Conservation (phyloP, 176 grass and related monocot genomes). For the Tillandsia fasciculata region DNA sequence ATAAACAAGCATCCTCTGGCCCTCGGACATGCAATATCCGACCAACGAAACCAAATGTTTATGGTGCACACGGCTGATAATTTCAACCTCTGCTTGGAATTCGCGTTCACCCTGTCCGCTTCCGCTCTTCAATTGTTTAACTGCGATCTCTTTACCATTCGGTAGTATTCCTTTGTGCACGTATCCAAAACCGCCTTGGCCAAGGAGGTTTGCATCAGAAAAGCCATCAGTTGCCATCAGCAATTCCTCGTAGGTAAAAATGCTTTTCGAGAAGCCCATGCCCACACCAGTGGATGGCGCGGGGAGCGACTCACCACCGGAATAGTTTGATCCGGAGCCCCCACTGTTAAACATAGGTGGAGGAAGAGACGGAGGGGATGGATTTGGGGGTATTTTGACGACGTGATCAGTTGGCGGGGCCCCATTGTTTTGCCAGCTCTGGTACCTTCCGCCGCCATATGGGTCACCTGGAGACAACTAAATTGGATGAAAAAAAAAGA, state of each 20-base stretch:
- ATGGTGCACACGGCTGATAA: conserved; percentile 28
- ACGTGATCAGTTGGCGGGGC: conserved; percentile 6
- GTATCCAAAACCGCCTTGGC: conserved; percentile 29
- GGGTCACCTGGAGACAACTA: background rate
- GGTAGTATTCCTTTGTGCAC: conserved; percentile 24
- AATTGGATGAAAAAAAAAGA: background rate
- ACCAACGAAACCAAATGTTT: conserved; percentile 28
- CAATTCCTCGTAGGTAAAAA: conserved; percentile 18
- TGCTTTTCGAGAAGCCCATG: conserved; percentile 3
- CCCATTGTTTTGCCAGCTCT: conserved; percentile 21
- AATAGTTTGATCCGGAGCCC: conserved; percentile 23
- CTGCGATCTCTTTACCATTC: conserved; percentile 21
- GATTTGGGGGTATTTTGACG: conserved; percentile 14
- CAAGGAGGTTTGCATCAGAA: conserved; percentile 23
- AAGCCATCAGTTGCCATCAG: conserved; percentile 20
- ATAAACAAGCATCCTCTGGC: conserved; percentile 23
- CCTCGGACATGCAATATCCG: conserved; percentile 20
- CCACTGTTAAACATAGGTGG: conserved; percentile 19
- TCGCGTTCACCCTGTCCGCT: conserved; percentile 24
- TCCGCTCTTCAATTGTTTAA: conserved; percentile 24
- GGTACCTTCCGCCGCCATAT: conserved; percentile 6
- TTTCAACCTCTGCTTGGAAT: conserved; percentile 29
- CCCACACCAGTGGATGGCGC: conserved; percentile 10
- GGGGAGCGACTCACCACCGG: conserved; percentile 3
- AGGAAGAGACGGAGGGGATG: conserved; percentile 4